Evolutionary conservation across 2,329 filamentous ascomycete species (phyloP).

Genomic region (Neofusicoccum umdonicola): DNA sequence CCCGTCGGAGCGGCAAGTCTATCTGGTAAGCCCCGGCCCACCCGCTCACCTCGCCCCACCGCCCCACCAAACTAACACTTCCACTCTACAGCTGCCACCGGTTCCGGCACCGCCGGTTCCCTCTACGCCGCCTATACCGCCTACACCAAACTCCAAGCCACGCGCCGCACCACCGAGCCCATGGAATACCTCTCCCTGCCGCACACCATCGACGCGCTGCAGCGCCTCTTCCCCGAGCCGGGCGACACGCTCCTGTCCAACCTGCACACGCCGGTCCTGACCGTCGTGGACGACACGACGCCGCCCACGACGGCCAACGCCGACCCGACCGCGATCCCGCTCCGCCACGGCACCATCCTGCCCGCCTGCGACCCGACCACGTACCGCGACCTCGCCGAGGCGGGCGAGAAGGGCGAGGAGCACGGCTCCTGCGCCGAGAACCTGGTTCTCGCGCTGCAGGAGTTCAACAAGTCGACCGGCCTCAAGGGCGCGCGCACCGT

Average conservation of each 20-base stretch:
- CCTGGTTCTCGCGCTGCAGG: slow-evolving; percentile 48
- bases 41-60: no score
- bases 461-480: slow-evolving; percentile 47
- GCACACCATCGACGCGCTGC: slow-evolving; percentile 42
- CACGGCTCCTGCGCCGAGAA: slow-evolving; percentile 51
- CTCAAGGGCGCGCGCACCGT: slow-evolving; percentile 47
- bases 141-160: slow-evolving; percentile 37
- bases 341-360: slow-evolving; percentile 48
- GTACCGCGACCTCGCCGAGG: slow-evolving; percentile 34
- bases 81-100: slow-evolving; percentile 38
- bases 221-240: slow-evolving; percentile 36
- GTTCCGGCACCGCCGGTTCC: slow-evolving; percentile 47
- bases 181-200: slow-evolving; percentile 50
- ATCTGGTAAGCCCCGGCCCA: slow-evolving; percentile 31
- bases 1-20: slow-evolving; percentile 49
- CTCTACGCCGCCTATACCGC: slow-evolving; percentile 51
- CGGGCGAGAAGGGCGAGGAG: slow-evolving; percentile 43
- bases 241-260: slow-evolving; percentile 40
- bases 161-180: slow-evolving; percentile 27
- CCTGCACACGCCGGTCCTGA: slow-evolving; percentile 46
- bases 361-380: slow-evolving; percentile 47
- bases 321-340: slow-evolving; percentile 30
- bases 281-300: slow-evolving; percentile 46
- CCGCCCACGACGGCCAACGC: slow-evolving; percentile 32
- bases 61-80: no score